phyloP scores from a whole-genome alignment of 2,329 filamentous ascomycete species.

The Epichloe brachyelytri region DNA sequence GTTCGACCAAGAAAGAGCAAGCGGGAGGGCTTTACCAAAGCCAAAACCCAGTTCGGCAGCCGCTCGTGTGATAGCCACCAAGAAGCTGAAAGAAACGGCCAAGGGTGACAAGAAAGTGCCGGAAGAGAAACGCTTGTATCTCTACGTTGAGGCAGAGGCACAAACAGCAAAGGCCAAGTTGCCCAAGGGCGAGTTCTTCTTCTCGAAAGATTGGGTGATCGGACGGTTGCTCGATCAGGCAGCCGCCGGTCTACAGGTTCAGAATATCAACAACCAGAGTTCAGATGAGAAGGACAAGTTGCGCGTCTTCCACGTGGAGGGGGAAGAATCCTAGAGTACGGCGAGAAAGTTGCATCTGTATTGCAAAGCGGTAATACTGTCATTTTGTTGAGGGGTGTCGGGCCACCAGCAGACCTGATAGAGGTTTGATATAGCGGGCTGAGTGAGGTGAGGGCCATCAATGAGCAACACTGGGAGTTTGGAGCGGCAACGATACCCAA shows the following conservation, averaged over 20 bases:
- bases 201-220: constrained; percentile 76
- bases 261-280: constrained; percentile 73
- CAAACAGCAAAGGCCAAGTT: constrained; percentile 74
- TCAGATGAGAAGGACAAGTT: constrained; percentile 66
- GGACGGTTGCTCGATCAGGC: constrained; percentile 70
- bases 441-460: not conserved
- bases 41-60: constrained; percentile 50
- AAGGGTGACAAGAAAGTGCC: constrained; percentile 81
- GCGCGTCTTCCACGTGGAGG: constrained; percentile 86
- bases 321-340: constrained; percentile 78
- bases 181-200: constrained; percentile 71
- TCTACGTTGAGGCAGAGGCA: constrained; percentile 82
- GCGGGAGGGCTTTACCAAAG: constrained; percentile 47
- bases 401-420: constrained; percentile 63
- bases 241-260: constrained; percentile 62
- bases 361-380: constrained; percentile 79
- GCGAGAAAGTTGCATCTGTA: constrained; percentile 64
- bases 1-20: constrained; percentile 55
- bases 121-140: constrained; percentile 73
- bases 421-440: constrained; percentile 21
- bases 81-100: constrained; percentile 70
- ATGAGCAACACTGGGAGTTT: not conserved
- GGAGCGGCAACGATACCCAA: not conserved
- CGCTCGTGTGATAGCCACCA: constrained; percentile 54
- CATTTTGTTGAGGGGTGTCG: constrained; percentile 75